phyloP scores from a whole-genome alignment of 2,329 filamentous ascomycete species.

The Bipolaris bicolor region DNA sequence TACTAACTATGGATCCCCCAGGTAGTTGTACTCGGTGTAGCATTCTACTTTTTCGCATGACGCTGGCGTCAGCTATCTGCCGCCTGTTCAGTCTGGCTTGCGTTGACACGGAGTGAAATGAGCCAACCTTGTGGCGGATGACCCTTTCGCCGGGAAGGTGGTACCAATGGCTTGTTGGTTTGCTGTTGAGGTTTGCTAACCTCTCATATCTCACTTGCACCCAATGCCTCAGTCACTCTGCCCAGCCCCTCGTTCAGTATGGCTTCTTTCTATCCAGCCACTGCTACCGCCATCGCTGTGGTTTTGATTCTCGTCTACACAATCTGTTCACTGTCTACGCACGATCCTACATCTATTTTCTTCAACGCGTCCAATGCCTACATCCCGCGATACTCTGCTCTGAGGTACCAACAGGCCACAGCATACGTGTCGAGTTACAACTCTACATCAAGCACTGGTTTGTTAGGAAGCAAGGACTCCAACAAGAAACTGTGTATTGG shows the following conservation, averaged over 20 bases:
- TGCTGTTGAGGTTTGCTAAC: neutral
- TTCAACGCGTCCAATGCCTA: conserved; percentile 44
- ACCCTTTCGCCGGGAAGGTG: neutral
- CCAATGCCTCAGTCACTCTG: neutral
- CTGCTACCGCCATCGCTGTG: conserved; percentile 23
- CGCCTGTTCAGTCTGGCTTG: neutral
- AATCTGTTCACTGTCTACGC: conserved; percentile 32
- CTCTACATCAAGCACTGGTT: conserved; percentile 21
- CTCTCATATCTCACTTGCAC: neutral
- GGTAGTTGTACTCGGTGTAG: neutral
- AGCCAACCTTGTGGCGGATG: neutral
- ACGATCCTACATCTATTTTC: conserved; percentile 47
- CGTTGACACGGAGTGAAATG: neutral
- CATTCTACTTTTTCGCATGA: neutral
- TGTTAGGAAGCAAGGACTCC: conserved; percentile 16
- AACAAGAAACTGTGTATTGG: conserved; percentile 52
- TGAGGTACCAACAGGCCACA: conserved; percentile 39
- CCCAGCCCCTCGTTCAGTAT: neutral
- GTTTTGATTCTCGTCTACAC: conserved; percentile 30
- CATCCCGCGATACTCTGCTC: conserved; percentile 38
- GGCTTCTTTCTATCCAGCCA: conserved; percentile 9
- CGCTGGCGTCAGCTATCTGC: neutral
- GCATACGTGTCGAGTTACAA: conserved; percentile 32
- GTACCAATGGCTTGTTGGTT: neutral
- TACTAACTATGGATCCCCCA: neutral